Evolutionary conservation across 2,329 filamentous ascomycete species (phyloP).

Genomic region (Aspergillus sojae): DNA sequence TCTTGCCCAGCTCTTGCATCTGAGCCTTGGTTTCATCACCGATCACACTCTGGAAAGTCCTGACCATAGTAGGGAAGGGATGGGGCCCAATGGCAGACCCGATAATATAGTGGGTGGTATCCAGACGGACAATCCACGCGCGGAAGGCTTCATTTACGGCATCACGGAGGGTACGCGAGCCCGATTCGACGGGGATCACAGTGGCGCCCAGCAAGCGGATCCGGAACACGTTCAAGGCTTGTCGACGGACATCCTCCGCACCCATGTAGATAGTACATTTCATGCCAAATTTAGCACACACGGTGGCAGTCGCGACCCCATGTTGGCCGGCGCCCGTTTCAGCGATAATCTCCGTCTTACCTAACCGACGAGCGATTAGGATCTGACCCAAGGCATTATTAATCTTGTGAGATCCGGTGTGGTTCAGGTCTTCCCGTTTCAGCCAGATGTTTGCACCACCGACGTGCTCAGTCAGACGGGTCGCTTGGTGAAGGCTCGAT

Average conservation of each 20-base stretch:
- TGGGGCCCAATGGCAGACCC: slow-evolving; percentile 94
- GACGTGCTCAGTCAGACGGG: slow-evolving; percentile 80
- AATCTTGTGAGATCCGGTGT: slow-evolving; percentile 97
- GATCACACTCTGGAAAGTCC: slow-evolving; percentile 95
- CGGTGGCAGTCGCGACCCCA: slow-evolving; percentile 90
- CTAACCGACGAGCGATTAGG: slow-evolving; percentile 75
- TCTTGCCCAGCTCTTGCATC: slow-evolving; percentile 78
- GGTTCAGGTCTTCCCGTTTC: slow-evolving; percentile 94
- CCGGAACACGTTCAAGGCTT: slow-evolving; percentile 93
- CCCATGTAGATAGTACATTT: slow-evolving; percentile 97
- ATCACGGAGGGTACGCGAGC: slow-evolving; percentile 75
- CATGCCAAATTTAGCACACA: slow-evolving; percentile 95
- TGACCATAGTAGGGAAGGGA: slow-evolving; percentile 94
- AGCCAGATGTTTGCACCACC: slow-evolving; percentile 94
- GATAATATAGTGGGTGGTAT: slow-evolving; percentile 94
- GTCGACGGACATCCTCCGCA: slow-evolving; percentile 87
- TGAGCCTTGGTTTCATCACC: slow-evolving; percentile 91
- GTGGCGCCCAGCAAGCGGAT: slow-evolving; percentile 90
- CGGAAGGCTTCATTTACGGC: slow-evolving; percentile 92
- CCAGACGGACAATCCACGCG: slow-evolving; percentile 84
- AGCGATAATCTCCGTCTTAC: slow-evolving; percentile 93
- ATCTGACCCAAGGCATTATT: slow-evolving; percentile 95
- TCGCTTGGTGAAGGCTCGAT: slow-evolving; percentile 81
- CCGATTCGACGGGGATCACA: slow-evolving; percentile 85
- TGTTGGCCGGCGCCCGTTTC: slow-evolving; percentile 97